Base-by-base conservation (phyloP, 1,139 yeast genomes). In the Taphrina pruni region DNA sequence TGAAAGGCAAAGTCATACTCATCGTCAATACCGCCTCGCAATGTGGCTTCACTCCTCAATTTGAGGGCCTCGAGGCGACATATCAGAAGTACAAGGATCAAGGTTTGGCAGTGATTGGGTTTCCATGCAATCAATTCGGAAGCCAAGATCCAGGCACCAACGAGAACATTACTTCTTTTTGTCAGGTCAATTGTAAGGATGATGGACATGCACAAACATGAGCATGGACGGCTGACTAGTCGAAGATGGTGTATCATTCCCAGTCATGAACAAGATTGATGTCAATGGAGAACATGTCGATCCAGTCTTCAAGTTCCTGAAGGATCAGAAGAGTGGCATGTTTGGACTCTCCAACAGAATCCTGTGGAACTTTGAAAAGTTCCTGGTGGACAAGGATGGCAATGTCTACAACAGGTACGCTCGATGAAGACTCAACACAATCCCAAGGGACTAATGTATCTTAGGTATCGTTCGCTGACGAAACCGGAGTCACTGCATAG, bases 41-140 rank as follows among this genome's bases (percentile, higher is more conserved):
- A 78, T 93, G 72, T 21, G 66, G 62, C 11, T 46, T 45, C 43
- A 54, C 54, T 11, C 51, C 65, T 14, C 97, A 95, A 77, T 95
- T 93, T 81, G 81, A 83, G 75, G 97, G 88, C 72, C 84, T 94
- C 71, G 97, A 94, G 81, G 88, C 84, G 73, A 81, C 94, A 72
- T 88, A 93, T 84, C 83, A 89, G 76, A 87, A 89, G 78, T 90
- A 89, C 81, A 83, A 85, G 71, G 93, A 85, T 74, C 78, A 88
- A 77, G 96, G 93, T 38, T 83, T 94, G 51, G 90, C 84, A 70
- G 85, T 94, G 73, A 76, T 94, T 69, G 99, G 97, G 2, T 94
- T 94, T 87, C 99, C 99, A 74, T 87, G 92, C 78, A 88, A 88
- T 78, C 98, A 94, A 79, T 94, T 94, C 75, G 94, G 90, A 50